Evolutionary conservation across 108 stramenopile genomes (phyloP).

Genomic region (Nannochloropsis salina): DNA sequence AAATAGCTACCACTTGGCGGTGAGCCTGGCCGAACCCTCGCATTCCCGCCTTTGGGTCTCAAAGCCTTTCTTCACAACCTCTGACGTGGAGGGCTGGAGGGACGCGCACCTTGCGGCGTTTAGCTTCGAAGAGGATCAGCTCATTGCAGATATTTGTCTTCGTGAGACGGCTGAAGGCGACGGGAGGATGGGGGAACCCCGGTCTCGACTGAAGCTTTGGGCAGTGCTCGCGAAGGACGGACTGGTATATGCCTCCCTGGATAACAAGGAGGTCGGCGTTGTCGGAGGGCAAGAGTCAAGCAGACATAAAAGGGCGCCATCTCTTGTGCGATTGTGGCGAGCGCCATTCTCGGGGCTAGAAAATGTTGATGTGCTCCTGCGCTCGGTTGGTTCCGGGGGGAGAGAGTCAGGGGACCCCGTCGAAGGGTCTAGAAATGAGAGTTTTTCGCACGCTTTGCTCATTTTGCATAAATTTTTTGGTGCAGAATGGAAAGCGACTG

Average conservation of each 20-base stretch:
- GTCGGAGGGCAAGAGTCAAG: background rate
- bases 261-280: background rate
- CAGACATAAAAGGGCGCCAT: background rate
- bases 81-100: background rate
- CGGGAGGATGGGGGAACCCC: background rate
- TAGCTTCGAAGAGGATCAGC: constrained; percentile 1
- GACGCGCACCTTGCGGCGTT: background rate
- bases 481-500: background rate
- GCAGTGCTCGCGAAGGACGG: background rate
- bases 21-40: constrained; percentile 8
- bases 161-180: background rate
- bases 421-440: no score
- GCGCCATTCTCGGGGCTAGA: background rate
- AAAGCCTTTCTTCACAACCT: background rate
- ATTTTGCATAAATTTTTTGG: background rate
- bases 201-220: background rate
- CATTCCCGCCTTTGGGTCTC: constrained; percentile 12
- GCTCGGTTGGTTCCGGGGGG: background rate
- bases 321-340: constrained; percentile 12
- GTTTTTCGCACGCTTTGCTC: background rate
- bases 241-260: constrained; percentile 15
- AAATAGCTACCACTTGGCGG: background rate
- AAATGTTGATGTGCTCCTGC: background rate
- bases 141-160: background rate
- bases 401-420: background rate